A percentile compares a stretch with the other conserved stretches of the same genome.
phyloP scores from a whole-genome alignment of 352 stramenopile genomes.

The Globisporangium orthogonon region DNA sequence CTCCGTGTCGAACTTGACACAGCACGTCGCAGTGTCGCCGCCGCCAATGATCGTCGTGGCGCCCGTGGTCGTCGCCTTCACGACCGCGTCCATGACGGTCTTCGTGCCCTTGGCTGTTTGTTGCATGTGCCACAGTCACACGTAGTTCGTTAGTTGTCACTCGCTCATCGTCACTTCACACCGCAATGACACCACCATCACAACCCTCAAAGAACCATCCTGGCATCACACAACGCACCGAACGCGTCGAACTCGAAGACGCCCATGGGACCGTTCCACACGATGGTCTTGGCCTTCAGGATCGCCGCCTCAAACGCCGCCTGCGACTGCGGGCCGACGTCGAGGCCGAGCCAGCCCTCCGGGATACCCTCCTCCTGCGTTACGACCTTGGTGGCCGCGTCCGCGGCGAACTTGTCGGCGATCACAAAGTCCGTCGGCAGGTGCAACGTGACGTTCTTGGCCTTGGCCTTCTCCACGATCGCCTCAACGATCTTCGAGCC shows the following conservation, averaged over 20 bases:
- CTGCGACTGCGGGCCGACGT: slow-evolving; percentile 95
- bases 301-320: slow-evolving; percentile 80
- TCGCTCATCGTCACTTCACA: no score
- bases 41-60: slow-evolving; percentile 98
- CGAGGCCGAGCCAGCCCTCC: slow-evolving; percentile 96
- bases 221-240: slow-evolving; percentile 28
- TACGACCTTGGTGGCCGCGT: slow-evolving; percentile 90
- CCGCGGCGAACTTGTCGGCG: slow-evolving; percentile 95
- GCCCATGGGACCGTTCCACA: slow-evolving; percentile 99
- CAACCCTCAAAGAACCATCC: no score
- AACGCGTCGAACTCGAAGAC: slow-evolving; percentile 99
- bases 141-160: no score
- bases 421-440: slow-evolving; percentile 97
- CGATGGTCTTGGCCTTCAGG: slow-evolving; percentile 90
- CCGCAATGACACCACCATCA: no score
- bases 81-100: slow-evolving; percentile 94
- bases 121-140: no score
- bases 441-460: slow-evolving; percentile 97
- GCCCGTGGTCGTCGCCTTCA: slow-evolving; percentile 90
- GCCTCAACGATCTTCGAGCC: slow-evolving; percentile 80
- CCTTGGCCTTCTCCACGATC: slow-evolving; percentile 96
- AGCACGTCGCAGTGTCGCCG: slow-evolving; percentile 94
- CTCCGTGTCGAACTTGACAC: slow-evolving; percentile 84
- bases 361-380: slow-evolving; percentile 92
- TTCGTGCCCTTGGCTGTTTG: slow-evolving; percentile 83